Percentiles rank a stretch among this genome's conserved stretches.
These are phyloP conservation scores for Pseudoturritis turrita DNA, from an alignment of 345 rosid genomes.

Conservation along the genomic window DNA sequence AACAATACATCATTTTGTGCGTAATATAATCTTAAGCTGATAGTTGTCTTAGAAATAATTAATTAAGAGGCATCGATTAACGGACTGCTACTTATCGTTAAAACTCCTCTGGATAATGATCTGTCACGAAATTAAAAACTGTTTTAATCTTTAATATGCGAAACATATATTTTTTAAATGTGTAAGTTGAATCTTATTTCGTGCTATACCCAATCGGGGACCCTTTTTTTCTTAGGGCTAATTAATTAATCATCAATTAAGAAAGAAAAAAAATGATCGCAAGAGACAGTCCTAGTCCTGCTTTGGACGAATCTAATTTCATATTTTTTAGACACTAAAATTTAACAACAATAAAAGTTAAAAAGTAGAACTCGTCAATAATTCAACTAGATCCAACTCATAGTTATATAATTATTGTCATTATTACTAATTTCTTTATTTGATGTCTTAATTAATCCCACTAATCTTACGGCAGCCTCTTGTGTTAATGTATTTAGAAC, in stretches of 20 bases:
- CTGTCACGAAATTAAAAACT: conserved; percentile 14
- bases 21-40: conserved; percentile 14
- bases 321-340: not conserved
- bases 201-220: conserved; percentile 6
- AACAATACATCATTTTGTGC: not conserved
- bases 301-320: conserved; percentile 1
- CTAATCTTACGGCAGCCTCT: conserved; percentile 17
- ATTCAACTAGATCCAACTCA: conserved; percentile 25
- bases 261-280: not conserved
- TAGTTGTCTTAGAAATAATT: conserved; percentile 18
- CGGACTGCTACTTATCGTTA: conserved; percentile 10
- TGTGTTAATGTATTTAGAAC: not conserved
- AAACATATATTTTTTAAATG: not conserved
- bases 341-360: not conserved
- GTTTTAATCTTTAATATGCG: not conserved
- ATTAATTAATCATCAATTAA: not conserved
- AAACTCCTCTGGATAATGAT: conserved; percentile 9
- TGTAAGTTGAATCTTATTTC: conserved; percentile 22
- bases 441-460: conserved; percentile 1
- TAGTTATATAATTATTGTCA: not conserved
- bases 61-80: conserved; percentile 13
- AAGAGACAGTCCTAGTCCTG: conserved; percentile 1
- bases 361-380: conserved; percentile 8
- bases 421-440: not conserved
- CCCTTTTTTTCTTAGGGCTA: not conserved